A percentile compares a stretch with the other conserved stretches of the same genome.
phyloP scores from a whole-genome alignment of 2,329 filamentous ascomycete species.

The Pseudogymnoascus sp. region DNA sequence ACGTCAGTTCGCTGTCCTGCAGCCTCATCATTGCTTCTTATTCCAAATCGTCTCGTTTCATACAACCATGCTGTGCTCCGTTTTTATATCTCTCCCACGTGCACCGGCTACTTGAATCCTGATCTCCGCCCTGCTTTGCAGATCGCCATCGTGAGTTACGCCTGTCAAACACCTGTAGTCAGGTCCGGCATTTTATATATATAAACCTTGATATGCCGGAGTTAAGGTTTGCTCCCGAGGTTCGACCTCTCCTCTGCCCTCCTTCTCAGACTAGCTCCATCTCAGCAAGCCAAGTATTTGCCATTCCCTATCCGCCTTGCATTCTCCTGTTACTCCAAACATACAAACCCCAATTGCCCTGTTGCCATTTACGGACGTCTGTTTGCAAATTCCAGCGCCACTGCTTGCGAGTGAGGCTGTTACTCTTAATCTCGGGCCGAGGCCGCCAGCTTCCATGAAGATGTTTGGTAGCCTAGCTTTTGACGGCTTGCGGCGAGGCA shows the following conservation, averaged over 20 bases:
- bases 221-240: background rate
- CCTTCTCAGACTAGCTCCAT: background rate
- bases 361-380: background rate
- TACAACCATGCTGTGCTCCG: background rate
- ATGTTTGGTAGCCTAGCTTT: conserved; percentile 4
- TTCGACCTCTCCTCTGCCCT: background rate
- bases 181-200: conserved; percentile 1
- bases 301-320: background rate
- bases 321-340: background rate
- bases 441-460: background rate
- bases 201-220: background rate
- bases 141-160: background rate
- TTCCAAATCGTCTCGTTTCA: background rate
- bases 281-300: background rate
- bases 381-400: background rate
- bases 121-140: background rate
- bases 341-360: background rate
- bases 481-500: background rate
- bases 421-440: background rate
- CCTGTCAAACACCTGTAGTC: background rate
- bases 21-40: background rate
- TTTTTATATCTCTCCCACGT: background rate
- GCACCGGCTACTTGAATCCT: background rate
- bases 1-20: background rate
- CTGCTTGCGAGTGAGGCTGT: background rate